Evolutionary conservation across 345 rosid genomes (phyloP).

Genomic region (Syzygium oleosum): DNA sequence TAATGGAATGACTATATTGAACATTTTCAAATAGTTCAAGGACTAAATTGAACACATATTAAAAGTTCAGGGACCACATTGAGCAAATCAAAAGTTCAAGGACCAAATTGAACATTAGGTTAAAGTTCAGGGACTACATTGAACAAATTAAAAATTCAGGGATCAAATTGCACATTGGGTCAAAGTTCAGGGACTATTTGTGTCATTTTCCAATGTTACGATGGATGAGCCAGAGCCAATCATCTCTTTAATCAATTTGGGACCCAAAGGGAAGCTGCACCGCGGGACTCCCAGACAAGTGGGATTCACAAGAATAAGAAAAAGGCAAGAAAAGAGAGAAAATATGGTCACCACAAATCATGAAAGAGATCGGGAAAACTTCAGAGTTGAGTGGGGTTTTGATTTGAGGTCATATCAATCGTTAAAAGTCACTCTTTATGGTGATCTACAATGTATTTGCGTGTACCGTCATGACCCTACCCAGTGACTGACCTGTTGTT

Average conservation of each 20-base stretch:
- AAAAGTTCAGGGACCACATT: no score
- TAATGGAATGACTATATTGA: no score
- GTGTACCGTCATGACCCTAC: conserved; percentile 25
- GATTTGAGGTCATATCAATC: conserved; percentile 38
- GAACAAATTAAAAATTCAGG: no score
- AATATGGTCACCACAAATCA: background rate
- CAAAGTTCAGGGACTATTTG: no score
- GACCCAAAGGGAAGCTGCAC: background rate
- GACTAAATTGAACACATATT: no score
- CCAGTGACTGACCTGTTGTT: conserved; percentile 6
- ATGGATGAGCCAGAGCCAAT: background rate
- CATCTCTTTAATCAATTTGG: background rate
- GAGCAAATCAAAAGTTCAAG: no score
- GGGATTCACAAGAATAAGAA: background rate
- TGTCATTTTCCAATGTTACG: no score
- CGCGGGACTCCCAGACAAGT: background rate
- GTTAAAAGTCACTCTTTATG: conserved; percentile 8
- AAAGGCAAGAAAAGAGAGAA: background rate
- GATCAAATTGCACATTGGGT: no score
- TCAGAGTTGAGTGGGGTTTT: background rate
- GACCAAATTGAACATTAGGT: no score
- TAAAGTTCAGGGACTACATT: no score
- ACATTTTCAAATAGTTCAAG: no score
- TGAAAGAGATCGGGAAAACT: background rate
- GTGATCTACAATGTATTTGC: conserved; percentile 11